A percentile compares a stretch with the other conserved stretches of the same genome.
Conservation (phyloP, 2,329 filamentous ascomycete species). For the Penicillium sp. region DNA sequence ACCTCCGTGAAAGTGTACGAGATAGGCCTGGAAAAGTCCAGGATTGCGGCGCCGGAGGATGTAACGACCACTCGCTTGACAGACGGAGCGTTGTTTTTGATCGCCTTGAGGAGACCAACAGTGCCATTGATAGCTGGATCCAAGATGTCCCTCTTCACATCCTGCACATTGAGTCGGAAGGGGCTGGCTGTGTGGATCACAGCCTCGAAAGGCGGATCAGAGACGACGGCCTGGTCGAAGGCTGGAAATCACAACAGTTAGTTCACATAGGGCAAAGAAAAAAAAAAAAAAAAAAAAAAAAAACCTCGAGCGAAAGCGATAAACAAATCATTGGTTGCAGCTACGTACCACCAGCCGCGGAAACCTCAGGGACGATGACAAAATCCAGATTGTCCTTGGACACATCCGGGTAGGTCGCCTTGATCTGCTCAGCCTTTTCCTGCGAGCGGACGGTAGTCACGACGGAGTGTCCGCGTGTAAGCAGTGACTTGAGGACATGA, state of each 20-base stretch:
- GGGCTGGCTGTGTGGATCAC: constrained; percentile 10
- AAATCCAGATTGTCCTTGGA: background rate
- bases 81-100: constrained; percentile 2
- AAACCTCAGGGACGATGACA: constrained; percentile 3
- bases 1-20: constrained; percentile 2
- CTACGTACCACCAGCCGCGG: background rate
- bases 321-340: background rate
- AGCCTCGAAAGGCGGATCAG: constrained; percentile 7
- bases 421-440: constrained; percentile 8
- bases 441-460: constrained; percentile 8
- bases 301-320: background rate
- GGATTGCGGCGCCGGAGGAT: constrained; percentile 5
- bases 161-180: background rate
- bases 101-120: constrained; percentile 2
- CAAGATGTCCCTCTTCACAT: constrained; percentile 1
- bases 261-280: background rate
- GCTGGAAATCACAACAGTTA: background rate
- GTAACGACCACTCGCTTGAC: constrained; percentile 7
- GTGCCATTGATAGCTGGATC: constrained; percentile 8
- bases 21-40: background rate
- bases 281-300: background rate
- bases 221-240: constrained; percentile 1
- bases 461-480: constrained; percentile 4
- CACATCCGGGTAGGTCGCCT: background rate
- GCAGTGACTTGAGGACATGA: background rate